Evolutionary conservation across 768 basidiomycete genomes (phyloP), one percentile per base, ranked within the genome.

Genomic region (Clitopilus passeckerianus): DNA sequence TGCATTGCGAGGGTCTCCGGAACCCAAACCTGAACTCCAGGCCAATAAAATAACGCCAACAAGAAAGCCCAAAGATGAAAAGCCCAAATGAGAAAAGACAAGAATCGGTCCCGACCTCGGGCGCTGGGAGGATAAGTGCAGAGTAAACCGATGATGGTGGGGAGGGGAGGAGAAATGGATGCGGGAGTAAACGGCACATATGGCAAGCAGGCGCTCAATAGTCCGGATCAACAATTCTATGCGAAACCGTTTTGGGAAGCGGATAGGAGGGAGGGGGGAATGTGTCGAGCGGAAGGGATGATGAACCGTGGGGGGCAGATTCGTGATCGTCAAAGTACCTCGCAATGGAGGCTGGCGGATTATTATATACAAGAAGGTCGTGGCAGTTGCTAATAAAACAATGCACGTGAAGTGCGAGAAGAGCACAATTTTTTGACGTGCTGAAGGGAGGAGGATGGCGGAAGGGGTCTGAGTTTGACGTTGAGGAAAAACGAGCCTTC

Each of bases 61-160:
- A 50, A 50, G 46, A 41, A 41, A 50, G 46, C 46, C 46, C 46
- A 50, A 50, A 50, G 46, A 50, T 16, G 20, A n/a, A 18, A 50
- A 50, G 20, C 46, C 46, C 46, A 18, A 18, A 50, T 50, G 46
- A 50, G 22, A 18, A 30, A 44, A 20, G 35, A 57, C 34, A 56
- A 43, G 24, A 35, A 52, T 56, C 8, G 37, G 59, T 60, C 59
- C 59, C 59, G 59, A 60, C 44, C 59, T 60, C 59, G 59, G 59
- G 59, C 55, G 43, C 59, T 60, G 54, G 34, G 56, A 50, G 37
- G 55, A 56, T 56, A 60, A 56, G 56, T 24, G 56, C 43, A 44
- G 53, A 30, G 15, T 50, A 54, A 54, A 18, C 54, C 34, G 46
- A 15, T 35, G 34, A 20, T 50, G 35, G 46, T 24, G 43, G 43